Percentiles rank a stretch among this genome's conserved stretches.
Conservation (phyloP, 352 stramenopile species). For the Phytopythium ostracodes region DNA sequence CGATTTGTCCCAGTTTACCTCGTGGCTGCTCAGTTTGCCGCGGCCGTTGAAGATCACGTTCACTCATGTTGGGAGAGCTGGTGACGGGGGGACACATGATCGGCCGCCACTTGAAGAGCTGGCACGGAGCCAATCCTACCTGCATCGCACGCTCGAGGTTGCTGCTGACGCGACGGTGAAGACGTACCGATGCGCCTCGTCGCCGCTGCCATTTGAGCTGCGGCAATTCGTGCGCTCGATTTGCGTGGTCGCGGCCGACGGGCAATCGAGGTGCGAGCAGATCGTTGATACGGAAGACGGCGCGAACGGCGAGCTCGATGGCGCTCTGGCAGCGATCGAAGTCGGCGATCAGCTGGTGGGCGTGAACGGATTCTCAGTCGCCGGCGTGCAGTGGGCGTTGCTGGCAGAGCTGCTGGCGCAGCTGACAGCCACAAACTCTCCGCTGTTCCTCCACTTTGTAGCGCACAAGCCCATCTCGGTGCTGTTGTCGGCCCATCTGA, state of each 20-base stretch:
- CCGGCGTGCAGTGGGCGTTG: conserved; percentile 38
- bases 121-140: conserved; percentile 18
- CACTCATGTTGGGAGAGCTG: conserved; percentile 26
- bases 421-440: conserved; percentile 22
- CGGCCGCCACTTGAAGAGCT: conserved; percentile 20
- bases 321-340: conserved; percentile 8
- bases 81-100: conserved; percentile 5
- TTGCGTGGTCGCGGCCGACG: conserved; percentile 33
- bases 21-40: conserved; percentile 55
- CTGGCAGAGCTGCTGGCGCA: conserved; percentile 30
- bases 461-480: conserved; percentile 17
- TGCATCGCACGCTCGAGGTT: conserved; percentile 10
- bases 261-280: conserved; percentile 31
- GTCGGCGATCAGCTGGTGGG: conserved; percentile 60
- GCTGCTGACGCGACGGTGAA: conserved; percentile 20
- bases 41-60: conserved; percentile 68
- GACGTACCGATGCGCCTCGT: conserved; percentile 25
- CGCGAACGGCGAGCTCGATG: background rate
- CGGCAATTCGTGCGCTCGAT: conserved; percentile 31
- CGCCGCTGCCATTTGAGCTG: conserved; percentile 38
- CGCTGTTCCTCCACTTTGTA: conserved; percentile 51
- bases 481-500: conserved; percentile 47
- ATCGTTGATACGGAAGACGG: conserved; percentile 4
- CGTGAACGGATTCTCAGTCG: conserved; percentile 48
- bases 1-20: conserved; percentile 82